Evolutionary conservation across 1,284 basidiomycete genomes (phyloP).

Genomic region (Tilletiaria anomala): DNA sequence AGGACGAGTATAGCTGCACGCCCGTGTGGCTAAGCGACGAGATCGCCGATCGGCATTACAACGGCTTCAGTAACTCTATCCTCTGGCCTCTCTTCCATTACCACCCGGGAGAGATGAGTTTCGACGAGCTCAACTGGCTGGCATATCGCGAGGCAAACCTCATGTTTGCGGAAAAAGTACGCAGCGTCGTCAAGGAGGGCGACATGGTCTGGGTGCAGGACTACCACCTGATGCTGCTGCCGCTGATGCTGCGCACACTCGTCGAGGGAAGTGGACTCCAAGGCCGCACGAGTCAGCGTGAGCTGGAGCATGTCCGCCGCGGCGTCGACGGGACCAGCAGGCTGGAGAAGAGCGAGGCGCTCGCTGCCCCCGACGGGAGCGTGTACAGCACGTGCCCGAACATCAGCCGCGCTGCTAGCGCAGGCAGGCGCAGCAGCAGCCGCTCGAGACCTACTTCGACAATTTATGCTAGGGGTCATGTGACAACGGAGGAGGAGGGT

Average conservation of each 20-base stretch:
- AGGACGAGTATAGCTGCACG: slow-evolving; percentile 83
- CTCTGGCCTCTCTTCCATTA: slow-evolving; percentile 99
- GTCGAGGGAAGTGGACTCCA: slow-evolving; percentile 48
- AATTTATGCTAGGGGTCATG: no score
- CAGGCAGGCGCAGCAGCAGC: no score
- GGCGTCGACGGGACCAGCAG: slow-evolving; percentile 29
- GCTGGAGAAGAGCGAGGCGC: slow-evolving; percentile 16
- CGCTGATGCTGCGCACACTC: slow-evolving; percentile 76
- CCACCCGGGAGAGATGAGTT: slow-evolving; percentile 72
- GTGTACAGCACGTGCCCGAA: no score
- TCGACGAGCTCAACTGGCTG: slow-evolving; percentile 94
- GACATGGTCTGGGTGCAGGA: slow-evolving; percentile 78
- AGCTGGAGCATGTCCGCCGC: slow-evolving; percentile 29
- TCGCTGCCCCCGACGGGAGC: slow-evolving; percentile 28
- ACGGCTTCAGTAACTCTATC: slow-evolving; percentile 96
- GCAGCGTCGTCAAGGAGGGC: slow-evolving; percentile 59
- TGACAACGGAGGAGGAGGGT: background rate
- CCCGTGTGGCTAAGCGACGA: slow-evolving; percentile 96
- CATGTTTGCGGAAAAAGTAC: slow-evolving; percentile 78
- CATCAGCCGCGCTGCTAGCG: background rate
- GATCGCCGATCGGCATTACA: slow-evolving; percentile 93
- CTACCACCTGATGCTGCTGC: slow-evolving; percentile 71
- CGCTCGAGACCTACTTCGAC: no score
- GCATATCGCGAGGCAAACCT: slow-evolving; percentile 95
- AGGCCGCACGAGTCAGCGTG: slow-evolving; percentile 42